Conservation (phyloP, 768 basidiomycete species). For the Psilocybe cubensis region DNA sequence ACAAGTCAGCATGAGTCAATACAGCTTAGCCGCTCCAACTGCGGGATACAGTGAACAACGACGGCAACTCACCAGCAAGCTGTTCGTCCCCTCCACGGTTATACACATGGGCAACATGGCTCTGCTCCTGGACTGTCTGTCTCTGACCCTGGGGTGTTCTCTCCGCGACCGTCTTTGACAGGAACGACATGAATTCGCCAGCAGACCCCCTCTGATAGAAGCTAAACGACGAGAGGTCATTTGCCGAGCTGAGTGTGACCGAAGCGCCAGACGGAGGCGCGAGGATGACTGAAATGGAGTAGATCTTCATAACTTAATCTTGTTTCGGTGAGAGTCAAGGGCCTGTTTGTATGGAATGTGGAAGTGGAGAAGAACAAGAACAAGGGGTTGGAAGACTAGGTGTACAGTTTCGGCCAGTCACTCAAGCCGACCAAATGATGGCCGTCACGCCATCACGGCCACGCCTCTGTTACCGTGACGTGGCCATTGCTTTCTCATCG, state of each 20-base stretch:
- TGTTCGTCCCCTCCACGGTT: slow-evolving; percentile 87
- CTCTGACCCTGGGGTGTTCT: slow-evolving; percentile 87
- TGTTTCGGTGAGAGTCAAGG: neutral
- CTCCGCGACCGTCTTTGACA: slow-evolving; percentile 90
- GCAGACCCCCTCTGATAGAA: slow-evolving; percentile 93
- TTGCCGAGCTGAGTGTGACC: slow-evolving; percentile 67
- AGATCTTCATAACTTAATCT: slow-evolving; percentile 95
- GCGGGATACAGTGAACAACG: too few species aligned
- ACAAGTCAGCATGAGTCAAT: too few species aligned
- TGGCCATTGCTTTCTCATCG: too few species aligned
- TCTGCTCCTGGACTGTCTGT: slow-evolving; percentile 93
- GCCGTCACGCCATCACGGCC: neutral
- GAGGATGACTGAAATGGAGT: slow-evolving; percentile 73
- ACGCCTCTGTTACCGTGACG: neutral
- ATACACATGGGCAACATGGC: slow-evolving; percentile 92
- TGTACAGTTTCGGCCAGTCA: neutral
- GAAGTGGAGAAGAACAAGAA: neutral
- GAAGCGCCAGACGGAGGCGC: slow-evolving; percentile 66
- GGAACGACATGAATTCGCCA: slow-evolving; percentile 92
- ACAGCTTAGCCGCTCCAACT: too few species aligned
- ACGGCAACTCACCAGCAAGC: slow-evolving; percentile 79
- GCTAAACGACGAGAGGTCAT: slow-evolving; percentile 87
- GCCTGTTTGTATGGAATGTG: neutral
- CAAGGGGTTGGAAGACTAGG: neutral
- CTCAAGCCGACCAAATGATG: neutral